These are phyloP conservation scores for Microcyclospora pomicola DNA, from an alignment of 2,329 filamentous ascomycete species.

Conservation along the genomic window DNA sequence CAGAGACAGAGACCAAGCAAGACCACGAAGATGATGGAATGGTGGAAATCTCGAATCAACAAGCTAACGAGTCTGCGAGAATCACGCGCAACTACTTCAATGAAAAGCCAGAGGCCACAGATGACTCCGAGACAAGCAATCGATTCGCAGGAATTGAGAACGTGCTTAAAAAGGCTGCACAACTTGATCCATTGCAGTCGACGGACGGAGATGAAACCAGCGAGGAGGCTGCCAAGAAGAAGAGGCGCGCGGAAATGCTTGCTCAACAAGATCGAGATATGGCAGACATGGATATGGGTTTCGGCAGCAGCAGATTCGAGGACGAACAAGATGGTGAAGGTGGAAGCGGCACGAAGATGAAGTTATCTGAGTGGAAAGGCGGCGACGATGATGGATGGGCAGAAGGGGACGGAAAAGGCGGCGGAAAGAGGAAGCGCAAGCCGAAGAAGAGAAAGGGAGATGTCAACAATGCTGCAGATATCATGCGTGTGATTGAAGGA, in stretches of 20 bases:
- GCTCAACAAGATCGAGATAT: constrained; percentile 61
- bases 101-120: constrained; percentile 8
- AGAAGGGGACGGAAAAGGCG: constrained; percentile 47
- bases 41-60: constrained; percentile 3
- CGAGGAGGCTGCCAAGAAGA: constrained; percentile 48
- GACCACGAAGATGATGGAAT: neutral
- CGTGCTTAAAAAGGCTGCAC: constrained; percentile 56
- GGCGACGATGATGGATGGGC: constrained; percentile 33
- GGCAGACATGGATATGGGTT: constrained; percentile 87
- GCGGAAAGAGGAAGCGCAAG: constrained; percentile 65
- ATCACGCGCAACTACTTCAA: constrained; percentile 25
- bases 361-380: constrained; percentile 50
- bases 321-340: constrained; percentile 73
- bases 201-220: constrained; percentile 32
- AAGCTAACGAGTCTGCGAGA: neutral
- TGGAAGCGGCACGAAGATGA: constrained; percentile 41
- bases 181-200: constrained; percentile 33
- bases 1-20: neutral
- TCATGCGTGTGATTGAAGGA: constrained; percentile 22
- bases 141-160: constrained; percentile 20
- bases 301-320: constrained; percentile 73
- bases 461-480: constrained; percentile 20
- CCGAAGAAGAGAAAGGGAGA: constrained; percentile 46
- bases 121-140: constrained; percentile 8
- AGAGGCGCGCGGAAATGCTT: constrained; percentile 51